Conservation (phyloP, 176 grass and related monocot species). For the Musa beccarii region DNA sequence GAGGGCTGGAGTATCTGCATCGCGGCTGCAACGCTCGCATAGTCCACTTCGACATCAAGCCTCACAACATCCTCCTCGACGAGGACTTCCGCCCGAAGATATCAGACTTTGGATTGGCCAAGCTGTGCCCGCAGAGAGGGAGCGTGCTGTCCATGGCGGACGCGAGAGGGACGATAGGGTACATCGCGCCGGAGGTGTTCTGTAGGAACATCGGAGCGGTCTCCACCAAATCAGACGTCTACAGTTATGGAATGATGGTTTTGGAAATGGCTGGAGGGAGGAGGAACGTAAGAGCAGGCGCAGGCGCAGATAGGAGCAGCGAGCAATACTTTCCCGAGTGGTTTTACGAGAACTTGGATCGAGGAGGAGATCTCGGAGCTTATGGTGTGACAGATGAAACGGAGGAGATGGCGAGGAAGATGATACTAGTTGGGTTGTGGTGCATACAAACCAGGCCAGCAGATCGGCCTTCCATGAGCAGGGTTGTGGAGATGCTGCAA, state of each 20-base stretch:
- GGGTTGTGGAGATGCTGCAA: slow-evolving; percentile 39
- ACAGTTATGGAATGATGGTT: slow-evolving; percentile 31
- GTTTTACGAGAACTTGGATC: slow-evolving; percentile 35
- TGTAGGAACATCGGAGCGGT: slow-evolving; percentile 35
- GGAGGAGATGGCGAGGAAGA: slow-evolving; percentile 24
- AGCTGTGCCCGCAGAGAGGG: slow-evolving; percentile 34
- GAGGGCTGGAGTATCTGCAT: no score
- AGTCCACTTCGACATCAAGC: no score
- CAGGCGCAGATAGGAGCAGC: slow-evolving; percentile 13
- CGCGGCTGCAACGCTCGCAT: no score
- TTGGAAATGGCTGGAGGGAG: no score
- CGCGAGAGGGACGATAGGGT: no score
- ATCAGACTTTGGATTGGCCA: slow-evolving; percentile 42
- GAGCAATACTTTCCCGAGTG: slow-evolving; percentile 26
- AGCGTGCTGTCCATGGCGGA: slow-evolving; percentile 29
- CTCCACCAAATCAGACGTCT: slow-evolving; percentile 52
- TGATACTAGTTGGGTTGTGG: neutral
- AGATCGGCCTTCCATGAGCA: slow-evolving; percentile 38
- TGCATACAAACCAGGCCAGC: slow-evolving; percentile 27
- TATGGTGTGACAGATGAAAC: neutral
- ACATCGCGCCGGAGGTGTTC: no score
- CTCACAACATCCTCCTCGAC: no score
- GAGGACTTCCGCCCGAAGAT: no score
- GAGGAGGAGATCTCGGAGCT: slow-evolving; percentile 18
- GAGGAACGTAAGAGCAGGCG: neutral